These are phyloP conservation scores for Colletotrichum sublineola DNA, from an alignment of 2,329 filamentous ascomycete genomes.

Conservation along the genomic window DNA sequence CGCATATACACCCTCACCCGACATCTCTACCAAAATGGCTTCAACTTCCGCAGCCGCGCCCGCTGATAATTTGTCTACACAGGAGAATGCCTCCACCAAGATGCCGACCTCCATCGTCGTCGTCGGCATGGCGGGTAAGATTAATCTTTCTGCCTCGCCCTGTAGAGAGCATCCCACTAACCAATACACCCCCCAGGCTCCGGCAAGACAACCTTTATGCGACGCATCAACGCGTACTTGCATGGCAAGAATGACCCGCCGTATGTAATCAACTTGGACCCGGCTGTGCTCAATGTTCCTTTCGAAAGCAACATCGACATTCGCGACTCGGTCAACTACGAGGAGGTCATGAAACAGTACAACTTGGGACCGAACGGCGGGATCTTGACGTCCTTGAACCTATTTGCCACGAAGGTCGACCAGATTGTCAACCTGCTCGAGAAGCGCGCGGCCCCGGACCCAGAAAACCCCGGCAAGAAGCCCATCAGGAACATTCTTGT, in stretches of 20 bases:
- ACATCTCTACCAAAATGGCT: conserved; percentile 36
- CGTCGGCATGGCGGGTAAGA: conserved; percentile 91
- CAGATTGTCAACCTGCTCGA: conserved; percentile 91
- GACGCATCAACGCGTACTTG: conserved; percentile 93
- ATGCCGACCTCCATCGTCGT: conserved; percentile 86
- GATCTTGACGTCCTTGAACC: conserved; percentile 93
- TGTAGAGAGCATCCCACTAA: conserved; percentile 24
- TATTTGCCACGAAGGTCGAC: conserved; percentile 98
- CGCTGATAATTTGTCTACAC: conserved; percentile 45
- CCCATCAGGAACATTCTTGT: conserved; percentile 87
- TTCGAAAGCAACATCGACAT: conserved; percentile 99
- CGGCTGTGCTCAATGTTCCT: conserved; percentile 91
- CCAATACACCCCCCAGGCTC: conserved; percentile 70
- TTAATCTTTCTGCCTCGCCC: conserved; percentile 21
- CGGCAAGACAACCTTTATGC: conserved; percentile 99
- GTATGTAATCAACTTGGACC: conserved; percentile 97
- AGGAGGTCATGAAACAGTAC: conserved; percentile 99
- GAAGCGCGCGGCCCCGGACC: conserved; percentile 81
- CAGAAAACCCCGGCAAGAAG: conserved; percentile 70
- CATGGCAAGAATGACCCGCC: conserved; percentile 85
- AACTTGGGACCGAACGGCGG: conserved; percentile 97
- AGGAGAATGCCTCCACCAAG: conserved; percentile 56
- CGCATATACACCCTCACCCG: conserved; percentile 1
- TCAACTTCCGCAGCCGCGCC: conserved; percentile 44
- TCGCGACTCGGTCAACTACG: conserved; percentile 98